These are phyloP conservation scores for Hymenoscyphus albidus DNA, from an alignment of 2,329 filamentous ascomycete species.

Conservation along the genomic window DNA sequence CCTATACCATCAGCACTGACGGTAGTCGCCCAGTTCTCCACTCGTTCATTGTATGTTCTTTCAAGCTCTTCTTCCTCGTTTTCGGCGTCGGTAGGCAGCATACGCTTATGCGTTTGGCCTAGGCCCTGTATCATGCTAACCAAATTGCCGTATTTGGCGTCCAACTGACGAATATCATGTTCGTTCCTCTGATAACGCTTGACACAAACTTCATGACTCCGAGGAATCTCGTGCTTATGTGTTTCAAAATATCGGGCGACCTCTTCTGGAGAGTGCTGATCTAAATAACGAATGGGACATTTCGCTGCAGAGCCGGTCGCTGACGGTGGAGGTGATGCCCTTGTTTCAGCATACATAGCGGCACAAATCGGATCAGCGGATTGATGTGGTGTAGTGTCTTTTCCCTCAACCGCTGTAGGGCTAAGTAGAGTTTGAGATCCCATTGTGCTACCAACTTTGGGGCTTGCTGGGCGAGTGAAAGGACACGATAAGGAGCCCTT, in stretches of 20 bases:
- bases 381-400: conserved; percentile 45
- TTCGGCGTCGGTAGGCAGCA: conserved; percentile 60
- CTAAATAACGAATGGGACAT: conserved; percentile 88
- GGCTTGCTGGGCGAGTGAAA: conserved; percentile 49
- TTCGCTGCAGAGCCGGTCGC: conserved; percentile 55
- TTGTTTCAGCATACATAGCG: conserved; percentile 58
- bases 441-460: conserved; percentile 23
- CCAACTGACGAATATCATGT: conserved; percentile 78
- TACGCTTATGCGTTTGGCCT: conserved; percentile 80
- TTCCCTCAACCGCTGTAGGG: conserved; percentile 27
- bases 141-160: conserved; percentile 83
- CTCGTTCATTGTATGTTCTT: conserved; percentile 61
- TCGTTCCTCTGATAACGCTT: conserved; percentile 85
- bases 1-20: conserved; percentile 57
- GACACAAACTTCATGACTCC: conserved; percentile 90
- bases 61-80: conserved; percentile 41
- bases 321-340: conserved; percentile 41
- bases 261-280: conserved; percentile 90
- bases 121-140: conserved; percentile 93
- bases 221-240: conserved; percentile 90
- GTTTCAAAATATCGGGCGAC: conserved; percentile 90
- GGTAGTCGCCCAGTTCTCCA: conserved; percentile 81
- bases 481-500: conserved; percentile 78
- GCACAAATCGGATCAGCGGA: conserved; percentile 60
- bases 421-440: conserved; percentile 27